Conservation (phyloP, 2,329 filamentous ascomycete genomes). For the Alternaria rosae region DNA sequence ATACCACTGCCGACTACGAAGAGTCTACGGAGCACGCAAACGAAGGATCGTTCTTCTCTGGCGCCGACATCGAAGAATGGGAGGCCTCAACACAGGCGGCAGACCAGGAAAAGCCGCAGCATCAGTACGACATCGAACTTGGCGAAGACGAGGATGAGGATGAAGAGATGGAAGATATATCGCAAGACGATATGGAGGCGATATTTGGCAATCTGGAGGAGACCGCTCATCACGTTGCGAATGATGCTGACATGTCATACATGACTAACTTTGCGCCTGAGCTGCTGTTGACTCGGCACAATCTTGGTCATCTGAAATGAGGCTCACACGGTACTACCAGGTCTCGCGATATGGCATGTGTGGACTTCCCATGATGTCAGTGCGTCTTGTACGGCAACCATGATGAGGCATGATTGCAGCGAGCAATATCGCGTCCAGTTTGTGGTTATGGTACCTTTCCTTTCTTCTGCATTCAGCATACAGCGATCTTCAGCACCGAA, state of each 20-base stretch:
- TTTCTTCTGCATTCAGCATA: background rate
- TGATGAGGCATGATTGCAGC: background rate
- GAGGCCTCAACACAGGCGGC: slow-evolving; percentile 1
- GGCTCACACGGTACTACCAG: background rate
- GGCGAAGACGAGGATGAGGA: slow-evolving; percentile 11
- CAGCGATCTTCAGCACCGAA: background rate
- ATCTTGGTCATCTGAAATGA: slow-evolving; percentile 15
- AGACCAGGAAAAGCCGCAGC: background rate
- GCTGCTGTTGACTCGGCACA: slow-evolving; percentile 16
- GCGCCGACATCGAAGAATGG: slow-evolving; percentile 21
- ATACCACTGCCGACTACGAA: slow-evolving; percentile 1
- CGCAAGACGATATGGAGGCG: slow-evolving; percentile 14
- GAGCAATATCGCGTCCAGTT: background rate
- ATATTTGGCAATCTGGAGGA: slow-evolving; percentile 25
- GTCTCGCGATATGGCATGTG: background rate
- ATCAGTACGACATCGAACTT: background rate
- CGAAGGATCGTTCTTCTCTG: slow-evolving; percentile 19
- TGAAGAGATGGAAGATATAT: slow-evolving; percentile 24
- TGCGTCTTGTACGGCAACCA: background rate
- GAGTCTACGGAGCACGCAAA: background rate
- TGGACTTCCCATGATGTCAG: background rate
- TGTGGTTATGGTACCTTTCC: background rate
- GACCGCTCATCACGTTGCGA: slow-evolving; percentile 7
- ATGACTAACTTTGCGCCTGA: slow-evolving; percentile 32
- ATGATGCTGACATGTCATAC: slow-evolving; percentile 21